Evolutionary conservation across 164 flowering plant species (phyloP).

Genomic region (Umbellularia californica): DNA sequence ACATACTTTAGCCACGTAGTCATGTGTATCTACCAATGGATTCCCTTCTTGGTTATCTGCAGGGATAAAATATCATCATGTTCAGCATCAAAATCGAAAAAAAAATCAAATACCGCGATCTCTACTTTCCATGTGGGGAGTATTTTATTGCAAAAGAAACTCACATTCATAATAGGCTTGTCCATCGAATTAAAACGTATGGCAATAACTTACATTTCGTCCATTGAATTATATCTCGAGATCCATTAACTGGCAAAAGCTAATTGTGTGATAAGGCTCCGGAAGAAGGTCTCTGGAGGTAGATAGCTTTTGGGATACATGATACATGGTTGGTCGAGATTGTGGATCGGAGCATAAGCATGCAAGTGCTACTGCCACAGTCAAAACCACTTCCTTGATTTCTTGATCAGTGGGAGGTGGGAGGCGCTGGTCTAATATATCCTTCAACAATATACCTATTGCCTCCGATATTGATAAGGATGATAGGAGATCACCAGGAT

Average conservation of each 20-base stretch:
- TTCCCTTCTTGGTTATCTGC: too few relatives aligned
- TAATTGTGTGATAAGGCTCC: background rate
- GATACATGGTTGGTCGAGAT: conserved; percentile 12
- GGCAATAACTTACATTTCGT: background rate
- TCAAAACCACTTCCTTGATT: background rate
- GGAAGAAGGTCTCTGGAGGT: background rate
- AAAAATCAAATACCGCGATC: too few relatives aligned
- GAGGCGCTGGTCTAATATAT: conserved; percentile 6
- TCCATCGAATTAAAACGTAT: too few relatives aligned
- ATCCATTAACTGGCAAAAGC: background rate
- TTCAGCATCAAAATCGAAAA: too few relatives aligned
- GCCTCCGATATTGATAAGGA: background rate
- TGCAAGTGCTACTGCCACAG: conserved; percentile 3
- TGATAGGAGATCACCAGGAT: conserved; percentile 8
- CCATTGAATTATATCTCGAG: background rate
- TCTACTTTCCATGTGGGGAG: too few relatives aligned
- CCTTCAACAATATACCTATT: background rate
- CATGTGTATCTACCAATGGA: too few relatives aligned
- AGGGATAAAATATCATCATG: too few relatives aligned
- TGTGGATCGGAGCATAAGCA: conserved; percentile 13
- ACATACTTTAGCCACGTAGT: too few relatives aligned
- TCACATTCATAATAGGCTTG: too few relatives aligned
- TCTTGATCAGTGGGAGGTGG: background rate
- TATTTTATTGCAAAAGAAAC: too few relatives aligned
- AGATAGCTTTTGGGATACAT: conserved; percentile 8